A percentile compares a stretch with the other conserved stretches of the same genome.
Conservation (phyloP, 2,329 filamentous ascomycete species). For the Aspergillus niger region DNA sequence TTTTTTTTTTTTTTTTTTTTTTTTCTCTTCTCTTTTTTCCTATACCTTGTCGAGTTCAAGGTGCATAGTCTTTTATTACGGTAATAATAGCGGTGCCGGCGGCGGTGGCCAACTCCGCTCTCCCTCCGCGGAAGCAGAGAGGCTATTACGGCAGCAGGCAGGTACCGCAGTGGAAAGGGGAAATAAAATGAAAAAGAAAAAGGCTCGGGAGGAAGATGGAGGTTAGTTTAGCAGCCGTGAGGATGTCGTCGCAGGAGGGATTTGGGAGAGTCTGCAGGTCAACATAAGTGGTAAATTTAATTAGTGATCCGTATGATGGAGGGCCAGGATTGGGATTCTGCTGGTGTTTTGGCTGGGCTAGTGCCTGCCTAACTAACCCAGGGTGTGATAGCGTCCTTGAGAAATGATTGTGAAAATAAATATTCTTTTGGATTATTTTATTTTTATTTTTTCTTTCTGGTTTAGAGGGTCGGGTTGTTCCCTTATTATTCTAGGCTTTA, state of each 20-base stretch:
- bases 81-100: background rate
- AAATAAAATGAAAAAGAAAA: no score
- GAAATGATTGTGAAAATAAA: no score
- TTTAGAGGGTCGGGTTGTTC: background rate
- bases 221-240: background rate
- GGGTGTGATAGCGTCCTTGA: background rate
- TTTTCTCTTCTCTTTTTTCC: background rate
- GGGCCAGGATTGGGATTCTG: constrained; percentile 1
- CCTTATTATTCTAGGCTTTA: background rate
- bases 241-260: background rate
- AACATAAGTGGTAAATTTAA: constrained; percentile 3
- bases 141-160: background rate
- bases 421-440: background rate
- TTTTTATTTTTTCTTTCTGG: constrained; percentile 1
- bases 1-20: background rate
- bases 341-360: background rate
- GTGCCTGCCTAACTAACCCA: constrained; percentile 4
- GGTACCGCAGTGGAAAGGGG: no score
- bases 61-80: background rate
- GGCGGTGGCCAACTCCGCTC: background rate
- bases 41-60: background rate
- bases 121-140: background rate
- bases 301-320: constrained; percentile 6
- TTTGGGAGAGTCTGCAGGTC: background rate
- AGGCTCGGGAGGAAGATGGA: background rate